Evolutionary conservation across 1,284 basidiomycete species (phyloP), one percentile per base, ranked within the genome.

Genomic region (Irpex sp.): DNA sequence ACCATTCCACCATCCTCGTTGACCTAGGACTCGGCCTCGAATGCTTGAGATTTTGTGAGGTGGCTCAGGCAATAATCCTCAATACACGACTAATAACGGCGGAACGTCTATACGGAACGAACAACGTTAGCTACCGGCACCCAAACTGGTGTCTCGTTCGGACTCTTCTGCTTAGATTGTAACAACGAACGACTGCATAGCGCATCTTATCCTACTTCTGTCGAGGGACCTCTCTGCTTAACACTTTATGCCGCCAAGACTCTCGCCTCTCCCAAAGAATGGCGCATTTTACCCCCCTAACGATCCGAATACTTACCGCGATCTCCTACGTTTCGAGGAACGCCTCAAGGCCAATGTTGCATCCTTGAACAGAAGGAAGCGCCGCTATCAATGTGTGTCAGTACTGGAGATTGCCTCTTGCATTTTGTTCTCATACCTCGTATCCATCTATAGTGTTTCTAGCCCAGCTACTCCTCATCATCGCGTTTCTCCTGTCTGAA

Each of bases 241-340:
- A 21, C 37, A 17, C 36, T 59, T 37, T 36, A 67, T 67, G 66
- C 66, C 66, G 26, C 64, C 64, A 17, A 64, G 66, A 50, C 61
- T 62, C 13, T 63, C 66, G 15, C 54, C 65, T 17, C 31, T 57
- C 8, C 66, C 64, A 15, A 57, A 53, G 39, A 80, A 75, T 68
- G 76, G 77, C 65, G 76, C 83, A 4, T 87, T 83, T 69, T 78
- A 83, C 67, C 92, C 92, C 0, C 75, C 86, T 9, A 83, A 86
- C 65, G 92, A 94, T 73, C 80, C 81, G 57, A 81, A 87, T 15
- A 95, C 94, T 0, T 95, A 93, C 74, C 83, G 92, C 55, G 97
- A 99, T 75, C 80, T 99, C 33, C 83, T 98, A 46, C 80, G 95
- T 58, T 98, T 99, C 67, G 97, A 99, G 77, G 96, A 99, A 76